These are phyloP conservation scores for Colletotrichum cereale DNA, from an alignment of 2,329 filamentous ascomycete genomes.

Conservation along the genomic window DNA sequence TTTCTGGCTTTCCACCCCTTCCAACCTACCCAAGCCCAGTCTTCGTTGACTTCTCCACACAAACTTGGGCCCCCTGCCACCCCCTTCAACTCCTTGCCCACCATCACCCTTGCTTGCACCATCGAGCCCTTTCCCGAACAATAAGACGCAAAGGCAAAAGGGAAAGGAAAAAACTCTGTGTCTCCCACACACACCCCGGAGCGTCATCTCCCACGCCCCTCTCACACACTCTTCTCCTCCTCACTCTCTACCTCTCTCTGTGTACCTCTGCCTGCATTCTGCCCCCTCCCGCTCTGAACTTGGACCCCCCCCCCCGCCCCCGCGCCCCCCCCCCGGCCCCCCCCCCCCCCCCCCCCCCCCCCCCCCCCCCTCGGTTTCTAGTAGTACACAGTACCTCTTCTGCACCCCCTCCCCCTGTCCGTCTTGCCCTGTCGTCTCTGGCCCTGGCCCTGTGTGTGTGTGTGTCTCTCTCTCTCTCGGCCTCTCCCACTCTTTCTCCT, in stretches of 20 bases:
- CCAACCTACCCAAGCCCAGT: constrained; percentile 1
- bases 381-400: constrained; percentile 16
- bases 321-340: constrained; percentile 5
- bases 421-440: constrained; percentile 28
- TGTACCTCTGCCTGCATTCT: constrained; percentile 12
- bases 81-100: constrained; percentile 21
- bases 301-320: constrained; percentile 2
- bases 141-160: constrained; percentile 38
- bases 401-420: constrained; percentile 9
- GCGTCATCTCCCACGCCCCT: constrained; percentile 38
- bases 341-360: not conserved
- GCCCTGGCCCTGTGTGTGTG: constrained; percentile 20
- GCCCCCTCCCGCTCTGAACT: constrained; percentile 8
- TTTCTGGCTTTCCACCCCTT: not conserved
- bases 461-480: not conserved
- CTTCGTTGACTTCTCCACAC: constrained; percentile 13
- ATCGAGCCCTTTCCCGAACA: constrained; percentile 34
- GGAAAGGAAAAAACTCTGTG: constrained; percentile 18
- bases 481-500: constrained; percentile 19
- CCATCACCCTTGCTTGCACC: constrained; percentile 38
- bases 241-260: not conserved
- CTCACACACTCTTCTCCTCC: not conserved
- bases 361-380: constrained; percentile 6
- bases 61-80: not conserved
- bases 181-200: constrained; percentile 29